A percentile compares a stretch with the other conserved stretches of the same genome.
Evolutionary conservation across 768 basidiomycete species (phyloP).

Genomic region (Collybia nuda): DNA sequence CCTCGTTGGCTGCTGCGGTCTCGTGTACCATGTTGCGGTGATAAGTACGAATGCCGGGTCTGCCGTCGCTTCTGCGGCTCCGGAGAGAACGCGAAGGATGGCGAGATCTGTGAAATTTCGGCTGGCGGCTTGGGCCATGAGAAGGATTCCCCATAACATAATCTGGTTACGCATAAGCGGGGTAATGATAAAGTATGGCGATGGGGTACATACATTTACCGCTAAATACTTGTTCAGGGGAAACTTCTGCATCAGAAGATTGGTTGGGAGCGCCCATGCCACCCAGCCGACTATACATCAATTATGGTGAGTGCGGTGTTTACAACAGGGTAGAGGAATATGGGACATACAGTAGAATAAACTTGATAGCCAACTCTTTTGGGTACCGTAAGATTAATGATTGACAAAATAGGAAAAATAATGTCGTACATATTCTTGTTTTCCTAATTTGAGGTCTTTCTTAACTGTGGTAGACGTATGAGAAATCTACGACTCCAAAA

Average conservation of each 20-base stretch:
- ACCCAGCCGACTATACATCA: constrained; percentile 34
- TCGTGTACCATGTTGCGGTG: constrained; percentile 37
- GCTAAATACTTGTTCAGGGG: constrained; percentile 38
- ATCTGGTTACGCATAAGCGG: constrained; percentile 5
- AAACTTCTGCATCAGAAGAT: constrained; percentile 37
- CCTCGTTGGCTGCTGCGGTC: constrained; percentile 34
- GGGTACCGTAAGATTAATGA: too few relatives aligned
- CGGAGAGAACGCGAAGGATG: constrained; percentile 35
- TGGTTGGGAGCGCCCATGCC: constrained; percentile 38
- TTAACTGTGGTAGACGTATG: too few relatives aligned
- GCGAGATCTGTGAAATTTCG: constrained; percentile 34
- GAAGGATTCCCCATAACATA: constrained; percentile 30
- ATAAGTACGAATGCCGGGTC: constrained; percentile 31
- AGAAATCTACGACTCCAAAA: too few relatives aligned
- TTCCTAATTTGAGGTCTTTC: too few relatives aligned
- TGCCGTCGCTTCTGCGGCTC: constrained; percentile 29
- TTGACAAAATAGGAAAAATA: too few relatives aligned
- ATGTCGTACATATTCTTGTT: too few relatives aligned
- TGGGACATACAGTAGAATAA: too few relatives aligned
- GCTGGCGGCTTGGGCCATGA: constrained; percentile 40
- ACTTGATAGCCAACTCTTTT: too few relatives aligned
- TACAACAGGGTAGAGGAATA: neutral
- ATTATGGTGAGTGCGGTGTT: constrained; percentile 22
- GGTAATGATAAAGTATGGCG: neutral
- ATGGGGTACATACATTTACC: constrained; percentile 23